Evolutionary conservation across 306 rosid genomes (phyloP).

Genomic region (Quercus dentata): DNA sequence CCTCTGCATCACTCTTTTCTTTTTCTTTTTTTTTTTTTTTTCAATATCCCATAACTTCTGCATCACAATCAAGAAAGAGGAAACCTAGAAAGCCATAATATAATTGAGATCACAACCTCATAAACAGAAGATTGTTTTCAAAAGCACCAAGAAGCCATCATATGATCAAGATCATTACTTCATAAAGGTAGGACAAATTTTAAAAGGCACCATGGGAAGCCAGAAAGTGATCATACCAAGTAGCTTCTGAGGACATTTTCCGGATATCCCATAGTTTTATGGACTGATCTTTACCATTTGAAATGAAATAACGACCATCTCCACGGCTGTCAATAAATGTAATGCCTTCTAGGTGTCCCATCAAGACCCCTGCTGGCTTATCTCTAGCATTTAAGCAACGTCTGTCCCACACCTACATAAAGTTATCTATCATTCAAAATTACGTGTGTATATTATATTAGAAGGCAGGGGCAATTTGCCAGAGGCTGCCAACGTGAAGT

Average conservation of each 20-base stretch:
- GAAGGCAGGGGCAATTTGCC: not conserved
- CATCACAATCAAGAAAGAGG: not conserved
- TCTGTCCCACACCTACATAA: slow-evolving; percentile 91
- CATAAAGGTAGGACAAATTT: not conserved
- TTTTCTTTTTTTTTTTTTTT: not conserved
- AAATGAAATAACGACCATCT: slow-evolving; percentile 86
- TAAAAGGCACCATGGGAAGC: not conserved
- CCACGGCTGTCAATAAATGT: slow-evolving; percentile 87
- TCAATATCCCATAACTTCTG: not conserved
- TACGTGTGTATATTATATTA: not conserved
- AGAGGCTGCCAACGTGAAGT: not conserved
- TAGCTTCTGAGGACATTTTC: slow-evolving; percentile 61
- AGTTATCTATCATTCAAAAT: not conserved
- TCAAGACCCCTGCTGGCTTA: slow-evolving; percentile 73
- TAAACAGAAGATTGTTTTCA: not conserved
- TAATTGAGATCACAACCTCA: not conserved
- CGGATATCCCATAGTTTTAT: slow-evolving; percentile 96
- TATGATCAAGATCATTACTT: not conserved
- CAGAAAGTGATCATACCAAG: slow-evolving; percentile 36
- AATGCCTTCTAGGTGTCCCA: slow-evolving; percentile 86
- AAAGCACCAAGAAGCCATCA: not conserved
- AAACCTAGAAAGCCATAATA: not conserved
- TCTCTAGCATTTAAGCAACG: slow-evolving; percentile 64
- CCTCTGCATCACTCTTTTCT: not conserved
- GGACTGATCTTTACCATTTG: slow-evolving; percentile 92